Evolutionary conservation across 1,284 basidiomycete genomes (phyloP), one percentile per base, ranked within the genome.

Genomic region (Neonothopanus nambi): DNA sequence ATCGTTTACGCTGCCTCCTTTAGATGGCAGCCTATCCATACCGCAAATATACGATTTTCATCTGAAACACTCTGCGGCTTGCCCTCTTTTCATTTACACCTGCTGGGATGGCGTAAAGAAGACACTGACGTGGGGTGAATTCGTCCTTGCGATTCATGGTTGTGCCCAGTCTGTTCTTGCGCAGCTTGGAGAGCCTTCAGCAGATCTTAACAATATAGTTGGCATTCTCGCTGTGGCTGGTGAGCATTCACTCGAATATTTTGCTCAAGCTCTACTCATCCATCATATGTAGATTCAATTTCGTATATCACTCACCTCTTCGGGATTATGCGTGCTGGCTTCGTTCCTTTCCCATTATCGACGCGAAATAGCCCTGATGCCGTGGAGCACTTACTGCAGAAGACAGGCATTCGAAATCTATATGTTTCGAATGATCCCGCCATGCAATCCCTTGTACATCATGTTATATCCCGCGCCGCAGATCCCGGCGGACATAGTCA

Each of bases 171-270:
- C 38, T 40, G 38, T 40, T 40, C 38, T 40, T 6, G 38, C 11
- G 21, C 38, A 23, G 9, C 38, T 40, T n/a, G 38, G 38, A 5
- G 21, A 5, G 5, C 38, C 38, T 40, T 12, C 38, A 40, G 38
- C 5, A 8, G 38, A 3, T 8, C 9, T 54, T 3, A 45, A 40
- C n/a, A 40, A 23, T 6, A 40, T 61, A 3, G 42, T 66, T 15
- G 65, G 62, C 2, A 57, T 66, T n/a, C 58, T 68, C 0, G 61
- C 63, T 2, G 45, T 55, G 7, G 47, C 62, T 26, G 64, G 65
- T 65, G 37, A 21, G 63, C 11, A 5, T 47, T 33, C 18, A 24
- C 12, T 38, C 9, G 23, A 35, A 35, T 12, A 7, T 23, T 15
- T 28, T 39, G 13, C 24, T 33, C 20, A 26, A 11, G 12, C 18